These are phyloP conservation scores for Bimuria novae-zelandiae DNA, from an alignment of 2,329 filamentous ascomycete species.

Conservation along the genomic window DNA sequence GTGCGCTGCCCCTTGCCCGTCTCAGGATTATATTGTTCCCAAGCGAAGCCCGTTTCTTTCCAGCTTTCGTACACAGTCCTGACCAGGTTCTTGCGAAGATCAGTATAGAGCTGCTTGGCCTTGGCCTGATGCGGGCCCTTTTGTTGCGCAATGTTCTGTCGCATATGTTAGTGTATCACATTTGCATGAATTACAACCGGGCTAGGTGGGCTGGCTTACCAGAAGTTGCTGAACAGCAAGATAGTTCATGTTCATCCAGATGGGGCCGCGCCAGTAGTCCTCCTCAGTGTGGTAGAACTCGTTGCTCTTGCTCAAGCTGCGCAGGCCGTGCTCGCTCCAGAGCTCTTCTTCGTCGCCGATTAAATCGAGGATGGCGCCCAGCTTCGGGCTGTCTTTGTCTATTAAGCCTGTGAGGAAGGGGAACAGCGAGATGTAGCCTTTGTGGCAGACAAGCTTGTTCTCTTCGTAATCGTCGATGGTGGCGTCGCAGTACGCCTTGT, in stretches of 20 bases:
- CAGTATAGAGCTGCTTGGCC: constrained; percentile 74
- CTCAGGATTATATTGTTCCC: constrained; percentile 97
- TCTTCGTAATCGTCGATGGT: constrained; percentile 97
- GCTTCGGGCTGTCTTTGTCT: constrained; percentile 70
- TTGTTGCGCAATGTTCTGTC: constrained; percentile 66
- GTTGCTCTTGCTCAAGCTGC: constrained; percentile 84
- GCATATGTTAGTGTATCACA: no score
- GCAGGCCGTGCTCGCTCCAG: constrained; percentile 88
- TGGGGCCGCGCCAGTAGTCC: constrained; percentile 95
- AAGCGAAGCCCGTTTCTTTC: constrained; percentile 91
- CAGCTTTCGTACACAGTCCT: constrained; percentile 87
- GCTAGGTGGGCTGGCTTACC: constrained; percentile 52
- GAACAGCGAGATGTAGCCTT: constrained; percentile 92
- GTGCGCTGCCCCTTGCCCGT: constrained; percentile 92
- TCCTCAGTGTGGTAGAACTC: constrained; percentile 86
- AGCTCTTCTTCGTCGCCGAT: constrained; percentile 81
- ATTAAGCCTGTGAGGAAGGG: constrained; percentile 87
- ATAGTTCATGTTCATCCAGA: constrained; percentile 99
- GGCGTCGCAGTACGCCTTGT: constrained; percentile 88
- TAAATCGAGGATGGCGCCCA: constrained; percentile 76
- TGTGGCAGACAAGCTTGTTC: constrained; percentile 86
- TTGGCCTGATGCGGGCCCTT: constrained; percentile 69
- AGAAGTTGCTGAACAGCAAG: constrained; percentile 76
- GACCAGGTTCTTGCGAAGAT: constrained; percentile 81
- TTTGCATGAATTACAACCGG: no score